Base-by-base conservation (phyloP, 176 grass and related monocot genomes). In the Avena eriantha region DNA sequence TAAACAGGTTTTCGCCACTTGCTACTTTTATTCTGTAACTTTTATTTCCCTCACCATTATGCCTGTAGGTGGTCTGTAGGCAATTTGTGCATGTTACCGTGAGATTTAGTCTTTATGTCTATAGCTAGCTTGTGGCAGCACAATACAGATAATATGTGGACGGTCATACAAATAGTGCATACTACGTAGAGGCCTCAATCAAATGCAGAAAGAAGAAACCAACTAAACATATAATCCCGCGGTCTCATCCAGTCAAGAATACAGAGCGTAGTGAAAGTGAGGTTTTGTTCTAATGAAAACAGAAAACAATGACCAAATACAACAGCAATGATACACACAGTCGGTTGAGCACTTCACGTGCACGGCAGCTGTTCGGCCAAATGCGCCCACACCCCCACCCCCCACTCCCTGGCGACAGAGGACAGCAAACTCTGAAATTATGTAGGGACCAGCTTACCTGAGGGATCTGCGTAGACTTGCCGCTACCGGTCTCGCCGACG, bases 391-490 rank as follows among this genome's bases (percentile, higher is more conserved):
- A 41, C 56, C 31, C 57, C 57, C n/a, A 60, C 57, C 8, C 14
- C 29, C 26, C 16, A 41, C 39, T 41, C 39, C 39, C 39, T 41
- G 39, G 39, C 8, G 24, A 83, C 8, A 83, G 18, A 72, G 65
- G 0, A 31, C 14, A 54, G 43, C 71, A 39, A 24, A 19, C 1
- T 58, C 11, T 5, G 65, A 15, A 35, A 22, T 21, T 1, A 69
- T 47, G 19, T 29, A 47, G 12, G 35, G 11, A 85, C 49, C 53
- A 41, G 39, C 39, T 8, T 41, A 41, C 97, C 94, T 96, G 97
- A 34, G 94, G 97, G 51, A 96, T 98, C 87, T 98, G 97, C 3
- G 97, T 94, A 33, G 97, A 94, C 81, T 98, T 98, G 64, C 97
- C 97, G 69, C 97, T 94, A 19, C 94, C 94, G 2, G 93, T 96